phyloP scores from a whole-genome alignment of 2,329 filamentous ascomycete species.

The Fusarium drepaniforme region DNA sequence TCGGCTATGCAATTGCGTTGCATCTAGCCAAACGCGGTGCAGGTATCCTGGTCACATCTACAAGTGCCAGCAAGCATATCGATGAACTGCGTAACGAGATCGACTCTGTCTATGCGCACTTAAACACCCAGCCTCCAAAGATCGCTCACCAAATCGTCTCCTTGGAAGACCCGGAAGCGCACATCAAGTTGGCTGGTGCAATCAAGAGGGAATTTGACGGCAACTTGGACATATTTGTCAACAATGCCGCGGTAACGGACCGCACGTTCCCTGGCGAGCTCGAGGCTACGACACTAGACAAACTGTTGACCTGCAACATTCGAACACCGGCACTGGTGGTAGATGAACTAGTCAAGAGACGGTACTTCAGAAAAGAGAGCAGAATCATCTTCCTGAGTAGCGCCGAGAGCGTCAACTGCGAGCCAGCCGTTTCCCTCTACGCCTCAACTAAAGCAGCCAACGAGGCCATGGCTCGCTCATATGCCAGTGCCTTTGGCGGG shows the following conservation, averaged over 20 bases:
- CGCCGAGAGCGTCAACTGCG: constrained; percentile 9
- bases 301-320: not conserved
- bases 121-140: not conserved
- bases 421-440: not conserved
- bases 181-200: not conserved
- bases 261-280: not conserved
- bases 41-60: not conserved
- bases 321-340: not conserved
- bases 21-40: constrained; percentile 5
- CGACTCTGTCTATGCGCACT: not conserved
- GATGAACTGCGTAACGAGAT: not conserved
- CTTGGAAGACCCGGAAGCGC: not conserved
- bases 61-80: not conserved
- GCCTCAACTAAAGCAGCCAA: constrained; percentile 1
- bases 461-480: not conserved
- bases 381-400: constrained; percentile 2
- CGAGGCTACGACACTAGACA: not conserved
- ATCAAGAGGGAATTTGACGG: not conserved
- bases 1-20: not conserved
- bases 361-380: not conserved
- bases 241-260: constrained; percentile 1
- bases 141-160: not conserved
- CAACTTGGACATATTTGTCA: not conserved
- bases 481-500: not conserved
- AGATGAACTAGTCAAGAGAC: constrained; percentile 1